phyloP scores from a whole-genome alignment of 257 asterid genomes.

The Nicotiana benthamiana region DNA sequence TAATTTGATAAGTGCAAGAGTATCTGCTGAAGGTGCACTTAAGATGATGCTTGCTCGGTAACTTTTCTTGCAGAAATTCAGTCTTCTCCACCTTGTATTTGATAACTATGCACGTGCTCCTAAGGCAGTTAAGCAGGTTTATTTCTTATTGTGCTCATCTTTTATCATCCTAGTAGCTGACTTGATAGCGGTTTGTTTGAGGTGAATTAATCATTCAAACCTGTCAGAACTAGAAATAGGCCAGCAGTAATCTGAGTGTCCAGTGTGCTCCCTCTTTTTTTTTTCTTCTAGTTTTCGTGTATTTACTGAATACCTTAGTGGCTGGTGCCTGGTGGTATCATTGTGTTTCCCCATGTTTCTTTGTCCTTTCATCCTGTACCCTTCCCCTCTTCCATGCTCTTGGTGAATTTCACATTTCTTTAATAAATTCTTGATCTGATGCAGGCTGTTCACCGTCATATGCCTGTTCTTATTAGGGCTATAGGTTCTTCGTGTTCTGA shows the following conservation, averaged over 20 bases:
- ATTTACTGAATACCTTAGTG: background rate
- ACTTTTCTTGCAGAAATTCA: slow-evolving; percentile 58
- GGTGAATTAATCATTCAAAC: background rate
- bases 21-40: background rate
- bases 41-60: background rate
- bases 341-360: background rate
- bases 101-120: slow-evolving; percentile 57
- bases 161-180: background rate
- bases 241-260: background rate
- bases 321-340: background rate
- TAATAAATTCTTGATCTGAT: slow-evolving; percentile 2
- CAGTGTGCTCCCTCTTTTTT: background rate
- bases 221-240: background rate
- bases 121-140: slow-evolving; percentile 87
- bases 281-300: background rate
- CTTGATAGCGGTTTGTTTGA: background rate
- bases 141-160: slow-evolving; percentile 14
- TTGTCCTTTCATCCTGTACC: background rate
- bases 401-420: background rate
- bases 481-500: slow-evolving; percentile 61
- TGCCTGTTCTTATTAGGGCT: slow-evolving; percentile 66
- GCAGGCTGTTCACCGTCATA: slow-evolving; percentile 95
- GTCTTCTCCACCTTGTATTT: slow-evolving; percentile 74
- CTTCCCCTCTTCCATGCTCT: background rate
- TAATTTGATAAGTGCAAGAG: background rate